Base-by-base conservation (phyloP, 2,329 filamentous ascomycete species). In the Botrytis cinerea region DNA sequence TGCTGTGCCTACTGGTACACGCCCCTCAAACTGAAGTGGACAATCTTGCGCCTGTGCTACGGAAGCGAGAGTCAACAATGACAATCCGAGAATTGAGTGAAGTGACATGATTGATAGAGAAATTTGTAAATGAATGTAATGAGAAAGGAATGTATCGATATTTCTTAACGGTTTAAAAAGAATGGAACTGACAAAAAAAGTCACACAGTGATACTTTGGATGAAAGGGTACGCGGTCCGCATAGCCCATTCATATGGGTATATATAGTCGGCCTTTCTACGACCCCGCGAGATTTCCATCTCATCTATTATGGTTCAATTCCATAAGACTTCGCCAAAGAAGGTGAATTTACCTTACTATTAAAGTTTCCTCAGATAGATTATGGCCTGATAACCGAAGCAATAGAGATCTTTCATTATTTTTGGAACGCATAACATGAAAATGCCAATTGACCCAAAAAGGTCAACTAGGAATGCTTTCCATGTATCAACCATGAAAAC, bases 1-100 rank as follows among this genome's bases (percentile, higher is more conserved):
- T 8, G 79, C 80, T 48, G 83, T 82, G 54, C 79, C 81, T 10
- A 78, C 75, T 2, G 85, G 82, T 1, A 87, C 78, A 25, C 86
- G 83, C 35, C 85, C 85, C 70, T 87, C 85, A 71, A 86, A 86
- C 73, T 83, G 81, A 70, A 86, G 74, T 2, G 80, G 75, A 76
- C 82, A 84, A 45, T 80, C 77, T 75, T 83, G 81, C 1, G 81
- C 80, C 35, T 64, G 45, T 28, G 73, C 74, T 51, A 71, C 70
- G 40, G 75, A 73, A 16, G 74, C 73, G 59, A 79, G 45, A 10
- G 70, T 72, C 61, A 78, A 46, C 40, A 76, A 62, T 20, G 74
- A 73, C 16, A 72, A 57, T 35, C 48, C 66, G 16, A 68, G 66
- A 28, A 68, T 35, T 28, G 70, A 70, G 68, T 59, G 32, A 75